Base-by-base conservation (phyloP, 2,329 filamentous ascomycete genomes). In the Hysterium pulicare region DNA sequence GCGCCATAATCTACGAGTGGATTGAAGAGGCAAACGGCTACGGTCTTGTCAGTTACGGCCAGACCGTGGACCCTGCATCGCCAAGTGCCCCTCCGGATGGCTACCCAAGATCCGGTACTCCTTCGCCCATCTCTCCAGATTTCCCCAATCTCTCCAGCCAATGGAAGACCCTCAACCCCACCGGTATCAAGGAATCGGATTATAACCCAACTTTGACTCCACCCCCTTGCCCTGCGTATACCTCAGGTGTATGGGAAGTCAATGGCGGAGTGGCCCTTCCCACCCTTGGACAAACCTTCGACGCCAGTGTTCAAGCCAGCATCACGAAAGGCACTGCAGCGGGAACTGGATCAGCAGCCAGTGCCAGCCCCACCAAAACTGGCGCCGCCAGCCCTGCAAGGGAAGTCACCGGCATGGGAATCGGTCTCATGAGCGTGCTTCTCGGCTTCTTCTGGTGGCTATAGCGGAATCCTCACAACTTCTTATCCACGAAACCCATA, bases 1-100 rank as follows among this genome's bases (percentile, higher is more conserved):
- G 89, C 41, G 77, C 86, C 40, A 90, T 95, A 49, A 76, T 94
- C 51, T 94, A 95, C 68, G 88, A 95, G 63, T 95, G 89, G 89
- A 88, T 94, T 49, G 72, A 91, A 61, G 89, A 94, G 67, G 73
- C 78, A 38, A 94, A 95, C 66, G 68, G 87, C 57, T 95, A 94
- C 65, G 89, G 89, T 30, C 74, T 95, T 26, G 78, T 94, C 54
- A 82, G 77, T 16, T 95, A 95, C 61, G 87, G 85, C 1, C 70
- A 78, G 3, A 67, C 72, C n/a, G 75, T 74, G 9, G 74, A 73
- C 26, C 69, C 75, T 17, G 66, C 74, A 1, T 54, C 56, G 16
- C 55, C 65, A 2, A 50, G 48, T 34, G 58, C 74, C 1, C 78
- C 76, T n/a, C 72, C 77, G 11, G 87, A 81, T 53, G 85, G 87